Evolutionary conservation across 148 eudicot genomes (phyloP), one percentile per base, ranked within the genome.

Genomic region (Linanthus parryae): DNA sequence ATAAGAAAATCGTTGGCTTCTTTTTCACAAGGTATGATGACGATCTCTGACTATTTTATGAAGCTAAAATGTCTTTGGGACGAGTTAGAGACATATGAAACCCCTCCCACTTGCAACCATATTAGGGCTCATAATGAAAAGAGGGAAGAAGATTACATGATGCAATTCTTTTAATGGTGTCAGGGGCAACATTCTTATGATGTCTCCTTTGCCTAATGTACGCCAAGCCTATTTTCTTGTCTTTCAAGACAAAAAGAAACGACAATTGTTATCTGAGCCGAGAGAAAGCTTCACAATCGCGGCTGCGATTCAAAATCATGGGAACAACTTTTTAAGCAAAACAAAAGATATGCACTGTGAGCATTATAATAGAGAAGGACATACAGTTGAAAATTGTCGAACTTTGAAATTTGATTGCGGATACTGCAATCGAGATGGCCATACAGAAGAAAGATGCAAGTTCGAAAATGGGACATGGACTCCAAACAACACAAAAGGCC

Each of bases 51-150:
- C 1, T 57, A 57, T 30, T 57, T 57, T 9, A 57, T 51, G 11
- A 44, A 57, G 44, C 37, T 44, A 50, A 57, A 57, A 43, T 19
- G 25, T 8, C 50, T 57, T 20, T 57, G 61, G 51, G 41, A 43
- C 19, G 41, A 57, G 34, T 13, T 57, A 16, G 50, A 43, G 2
- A 57, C 51, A 33, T 44, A 57, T 21, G 12, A n/a, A 28, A 0
- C 20, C 5, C 4, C 44, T 29, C 61, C 30, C 28, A 21, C 40
- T 3, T 57, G 27, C 28, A 44, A 44, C 39, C 50, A 56, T 27
- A 57, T 18, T 39, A 44, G 31, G 26, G 40, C 25, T 29, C 61
- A 57, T 13, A 18, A 12, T 25, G 40, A 57, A 0, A 27, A 57
- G 13, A 43, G 22, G n/a, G 40, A 44, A 57, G 50, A 43, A 44